Percentiles rank a stretch among this genome's conserved stretches.
Evolutionary conservation across 352 stramenopile genomes (phyloP).

Genomic region (Globisporangium nunn): DNA sequence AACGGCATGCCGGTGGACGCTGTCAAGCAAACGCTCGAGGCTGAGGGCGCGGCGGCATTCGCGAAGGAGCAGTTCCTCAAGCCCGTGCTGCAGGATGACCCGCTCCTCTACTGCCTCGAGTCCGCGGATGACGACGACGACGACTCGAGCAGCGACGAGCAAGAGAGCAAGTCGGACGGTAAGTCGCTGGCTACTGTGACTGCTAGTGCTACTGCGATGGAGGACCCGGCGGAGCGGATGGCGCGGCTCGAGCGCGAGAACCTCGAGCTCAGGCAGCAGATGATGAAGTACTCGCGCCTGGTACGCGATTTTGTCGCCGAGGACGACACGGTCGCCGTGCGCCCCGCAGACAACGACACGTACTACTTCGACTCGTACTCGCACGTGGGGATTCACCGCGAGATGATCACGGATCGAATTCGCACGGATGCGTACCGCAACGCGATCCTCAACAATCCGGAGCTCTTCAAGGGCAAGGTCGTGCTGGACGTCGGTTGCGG

Average conservation of each 20-base stretch:
- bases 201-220: not conserved
- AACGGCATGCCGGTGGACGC: slow-evolving; percentile 26
- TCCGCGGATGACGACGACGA: slow-evolving; percentile 31
- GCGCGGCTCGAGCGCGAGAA: slow-evolving; percentile 54
- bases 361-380: slow-evolving; percentile 99
- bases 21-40: slow-evolving; percentile 38
- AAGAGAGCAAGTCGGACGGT: slow-evolving; percentile 24
- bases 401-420: slow-evolving; percentile 88
- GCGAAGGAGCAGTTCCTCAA: slow-evolving; percentile 68
- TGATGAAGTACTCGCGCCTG: slow-evolving; percentile 66
- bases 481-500: slow-evolving; percentile 97
- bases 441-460: slow-evolving; percentile 95
- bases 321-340: slow-evolving; percentile 20
- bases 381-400: slow-evolving; percentile 97
- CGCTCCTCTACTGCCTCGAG: slow-evolving; percentile 78
- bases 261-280: slow-evolving; percentile 63
- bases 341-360: slow-evolving; percentile 68
- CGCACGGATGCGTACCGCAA: slow-evolving; percentile 96
- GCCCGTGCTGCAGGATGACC: slow-evolving; percentile 68
- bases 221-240: slow-evolving; percentile 20
- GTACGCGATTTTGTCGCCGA: slow-evolving; percentile 65
- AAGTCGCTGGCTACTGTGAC: slow-evolving; percentile 13
- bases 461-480: slow-evolving; percentile 96
- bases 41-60: slow-evolving; percentile 41
- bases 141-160: slow-evolving; percentile 38